phyloP scores from a whole-genome alignment of 2,329 filamentous ascomycete species.

The Sporothrix brunneoviolacea region DNA sequence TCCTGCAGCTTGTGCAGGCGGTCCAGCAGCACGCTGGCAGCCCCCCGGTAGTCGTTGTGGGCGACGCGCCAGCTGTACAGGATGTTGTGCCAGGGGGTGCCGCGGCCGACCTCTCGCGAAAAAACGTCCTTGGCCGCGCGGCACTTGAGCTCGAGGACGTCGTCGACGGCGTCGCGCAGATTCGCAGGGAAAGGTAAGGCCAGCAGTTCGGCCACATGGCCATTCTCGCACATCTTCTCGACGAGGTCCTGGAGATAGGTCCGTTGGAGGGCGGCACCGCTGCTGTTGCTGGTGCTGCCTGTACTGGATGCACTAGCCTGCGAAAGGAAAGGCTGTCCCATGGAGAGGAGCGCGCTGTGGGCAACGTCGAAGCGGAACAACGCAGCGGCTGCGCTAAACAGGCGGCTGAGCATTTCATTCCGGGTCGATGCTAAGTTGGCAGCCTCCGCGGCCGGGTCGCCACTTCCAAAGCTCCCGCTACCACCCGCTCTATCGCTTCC shows the following conservation, averaged over 20 bases:
- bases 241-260: slow-evolving; percentile 65
- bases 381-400: slow-evolving; percentile 76
- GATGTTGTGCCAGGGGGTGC: slow-evolving; percentile 75
- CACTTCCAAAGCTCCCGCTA: slow-evolving; percentile 3
- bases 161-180: slow-evolving; percentile 72
- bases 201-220: slow-evolving; percentile 61
- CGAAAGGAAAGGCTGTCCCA: slow-evolving; percentile 36
- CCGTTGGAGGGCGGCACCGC: slow-evolving; percentile 48
- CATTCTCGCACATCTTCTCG: slow-evolving; percentile 61
- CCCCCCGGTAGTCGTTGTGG: slow-evolving; percentile 79
- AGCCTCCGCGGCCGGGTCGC: slow-evolving; percentile 5
- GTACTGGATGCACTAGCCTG: too few relatives aligned
- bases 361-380: slow-evolving; percentile 77
- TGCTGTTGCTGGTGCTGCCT: slow-evolving; percentile 44
- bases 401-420: slow-evolving; percentile 69
- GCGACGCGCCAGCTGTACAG: slow-evolving; percentile 87
- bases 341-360: slow-evolving; percentile 68
- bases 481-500: neutral
- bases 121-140: slow-evolving; percentile 29
- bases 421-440: slow-evolving; percentile 25
- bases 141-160: slow-evolving; percentile 66
- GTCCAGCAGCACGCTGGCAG: slow-evolving; percentile 56
- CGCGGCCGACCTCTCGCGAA: slow-evolving; percentile 55
- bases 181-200: slow-evolving; percentile 66
- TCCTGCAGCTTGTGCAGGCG: slow-evolving; percentile 56